Base-by-base conservation (phyloP, 1,284 basidiomycete genomes). In the Stygiomarasmius scandens region DNA sequence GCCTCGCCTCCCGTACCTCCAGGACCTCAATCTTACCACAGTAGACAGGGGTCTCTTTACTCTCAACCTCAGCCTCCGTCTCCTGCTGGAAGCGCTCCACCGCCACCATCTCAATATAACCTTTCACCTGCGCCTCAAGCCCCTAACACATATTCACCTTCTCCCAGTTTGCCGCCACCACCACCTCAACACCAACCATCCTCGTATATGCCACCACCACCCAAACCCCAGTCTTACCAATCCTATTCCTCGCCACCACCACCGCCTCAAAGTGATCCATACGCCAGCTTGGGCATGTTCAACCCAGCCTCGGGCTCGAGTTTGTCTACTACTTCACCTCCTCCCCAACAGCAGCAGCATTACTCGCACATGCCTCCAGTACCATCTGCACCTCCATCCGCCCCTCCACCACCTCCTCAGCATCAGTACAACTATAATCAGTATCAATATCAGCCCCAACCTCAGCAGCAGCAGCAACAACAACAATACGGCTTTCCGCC, bases 261-360 rank as follows among this genome's bases (percentile, higher is more conserved):
- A 25, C n/a, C n/a, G n/a, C 70, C 75, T 0, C 65, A 66, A 6
- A 59, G 44, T 43, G 83, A 86, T 67, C 84, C 85, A 1, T 87
- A 86, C 57, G 82, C 81, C 0, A 74, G 65, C 52, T 71, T 87
- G 1, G 74, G 75, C 2, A 65, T 82, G 62, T 81, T 86, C 45
- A 69, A 69, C 19, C 59, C 63, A 32, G 29, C 6, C 32, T n/a
- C n/a, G n/a, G 66, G 53, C 34, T 71, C 69, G 55, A 32, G 47
- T 16, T 49, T 66, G n/a, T 65, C 64, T n/a, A 53, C 63, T 29
- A 61, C 68, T 9, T 72, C 74, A 55, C 67, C 77, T 3, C 63
- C 70, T 0, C 68, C 72, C 2, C 71, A 71, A 0, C 63, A 70
- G 36, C 64, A 70, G 16, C 64, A 67, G 23, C 62, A 67, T 46